Evolutionary conservation across 352 stramenopile species (phyloP), one percentile per base, ranked within the genome.

Genomic region (Phytophthora pisi): DNA sequence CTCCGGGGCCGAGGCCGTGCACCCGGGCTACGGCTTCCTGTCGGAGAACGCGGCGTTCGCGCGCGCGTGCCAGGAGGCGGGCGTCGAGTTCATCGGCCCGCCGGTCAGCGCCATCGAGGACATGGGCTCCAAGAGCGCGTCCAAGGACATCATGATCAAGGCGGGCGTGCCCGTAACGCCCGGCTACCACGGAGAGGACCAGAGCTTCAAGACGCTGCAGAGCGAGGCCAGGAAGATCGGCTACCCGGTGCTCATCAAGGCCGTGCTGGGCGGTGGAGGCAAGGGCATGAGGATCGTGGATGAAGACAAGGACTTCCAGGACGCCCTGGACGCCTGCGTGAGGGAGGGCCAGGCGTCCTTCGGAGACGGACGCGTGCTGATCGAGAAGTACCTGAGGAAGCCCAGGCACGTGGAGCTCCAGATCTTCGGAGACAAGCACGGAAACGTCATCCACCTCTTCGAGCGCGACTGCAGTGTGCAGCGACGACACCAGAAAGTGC

Each of bases 241-340:
- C 2, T 98, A 97, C 70, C 93, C 93, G 0, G 86, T 98, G 54
- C 85, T 98, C 51, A 93, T 98, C 60, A 98, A 98, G 74, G 93
- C 93, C 5, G 88, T 96, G 31, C 78, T 96, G 31, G 93, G 93
- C 30, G 93, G 93, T 20, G 93, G 93, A 40, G 93, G 93, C 51
- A 98, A 93, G 79, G 94, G 94, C 26, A 98, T 98, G 93, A 78
- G 93, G 42, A 93, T 98, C 31, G 89, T 97, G 2, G 68, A 90
- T 51, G 75, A 81, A n/a, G 82, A 91, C 11, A 82, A 94, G 51
- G 87, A 97, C 24, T 83, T 98, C 7, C 60, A 78, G 56, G 79
- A 94, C 42, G 77, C 83, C 9, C 70, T 98, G 57, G 89, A 98
- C 51, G 86, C 89, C 6, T 97, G 91, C 64, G 73, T 89, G 55